Evolutionary conservation across 306 rosid genomes (phyloP).

Genomic region (Casuarina equisetifolia): DNA sequence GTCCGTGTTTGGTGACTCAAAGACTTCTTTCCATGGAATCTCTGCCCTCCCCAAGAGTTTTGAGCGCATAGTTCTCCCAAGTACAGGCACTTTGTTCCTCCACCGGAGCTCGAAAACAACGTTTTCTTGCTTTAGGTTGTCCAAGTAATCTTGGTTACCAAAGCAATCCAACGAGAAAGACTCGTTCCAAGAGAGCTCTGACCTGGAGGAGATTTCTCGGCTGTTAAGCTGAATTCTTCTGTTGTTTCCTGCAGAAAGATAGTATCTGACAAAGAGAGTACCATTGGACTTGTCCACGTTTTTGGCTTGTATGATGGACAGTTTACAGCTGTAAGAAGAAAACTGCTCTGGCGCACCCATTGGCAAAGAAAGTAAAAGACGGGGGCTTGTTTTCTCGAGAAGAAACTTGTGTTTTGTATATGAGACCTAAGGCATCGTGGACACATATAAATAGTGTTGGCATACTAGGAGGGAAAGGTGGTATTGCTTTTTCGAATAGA

Average conservation of each 20-base stretch:
- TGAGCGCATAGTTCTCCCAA: slow-evolving; percentile 53
- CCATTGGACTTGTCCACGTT: slow-evolving; percentile 38
- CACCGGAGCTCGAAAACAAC: slow-evolving; percentile 68
- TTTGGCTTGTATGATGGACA: slow-evolving; percentile 60
- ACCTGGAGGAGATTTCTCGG: slow-evolving; percentile 41
- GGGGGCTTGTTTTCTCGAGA: slow-evolving; percentile 6
- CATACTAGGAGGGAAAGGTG: not conserved
- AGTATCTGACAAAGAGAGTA: slow-evolving; percentile 47
- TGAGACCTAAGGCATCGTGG: not conserved
- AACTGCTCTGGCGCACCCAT: slow-evolving; percentile 40
- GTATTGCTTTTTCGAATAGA: not conserved
- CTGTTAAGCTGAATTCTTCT: slow-evolving; percentile 46
- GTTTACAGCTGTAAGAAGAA: slow-evolving; percentile 49
- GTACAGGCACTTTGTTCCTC: slow-evolving; percentile 37
- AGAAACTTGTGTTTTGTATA: not conserved
- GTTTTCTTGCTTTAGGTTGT: slow-evolving; percentile 48
- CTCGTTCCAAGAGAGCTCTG: slow-evolving; percentile 59
- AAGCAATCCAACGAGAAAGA: slow-evolving; percentile 67
- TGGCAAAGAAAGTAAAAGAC: not conserved
- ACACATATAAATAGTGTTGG: slow-evolving; percentile 19
- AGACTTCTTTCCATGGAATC: slow-evolving; percentile 59
- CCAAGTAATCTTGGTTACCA: slow-evolving; percentile 45
- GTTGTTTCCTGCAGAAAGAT: slow-evolving; percentile 52
- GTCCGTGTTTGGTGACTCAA: slow-evolving; percentile 60
- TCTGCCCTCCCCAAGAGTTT: slow-evolving; percentile 59